Conservation (phyloP, 306 rosid genomes). For the Mucuna pruriens region DNA sequence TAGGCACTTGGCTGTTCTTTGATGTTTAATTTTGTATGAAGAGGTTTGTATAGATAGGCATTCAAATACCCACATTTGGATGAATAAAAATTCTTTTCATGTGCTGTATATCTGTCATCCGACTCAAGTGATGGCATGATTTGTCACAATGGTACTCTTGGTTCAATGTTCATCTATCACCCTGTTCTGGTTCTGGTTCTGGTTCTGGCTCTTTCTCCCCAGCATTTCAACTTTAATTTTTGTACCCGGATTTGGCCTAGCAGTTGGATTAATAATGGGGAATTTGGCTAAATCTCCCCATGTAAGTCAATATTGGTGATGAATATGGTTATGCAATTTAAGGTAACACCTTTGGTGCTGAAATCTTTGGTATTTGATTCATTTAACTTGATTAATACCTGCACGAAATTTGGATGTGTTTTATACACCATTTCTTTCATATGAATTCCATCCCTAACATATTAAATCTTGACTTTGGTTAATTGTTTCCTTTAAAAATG, state of each 20-base stretch:
- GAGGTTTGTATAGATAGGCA: slow-evolving; percentile 38
- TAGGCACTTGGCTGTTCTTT: slow-evolving; percentile 25
- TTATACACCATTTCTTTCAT: background rate
- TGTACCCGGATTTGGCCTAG: background rate
- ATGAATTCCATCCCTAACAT: background rate
- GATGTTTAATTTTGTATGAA: slow-evolving; percentile 37
- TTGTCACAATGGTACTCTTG: background rate
- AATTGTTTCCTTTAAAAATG: too few relatives aligned
- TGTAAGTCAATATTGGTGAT: background rate
- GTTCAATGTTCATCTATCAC: background rate
- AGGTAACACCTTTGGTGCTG: background rate
- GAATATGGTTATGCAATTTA: background rate
- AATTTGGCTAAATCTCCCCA: background rate
- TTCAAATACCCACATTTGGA: slow-evolving; percentile 20
- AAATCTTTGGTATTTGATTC: background rate
- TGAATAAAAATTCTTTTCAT: slow-evolving; percentile 35
- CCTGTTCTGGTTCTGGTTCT: background rate
- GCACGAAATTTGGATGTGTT: background rate
- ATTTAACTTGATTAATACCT: background rate
- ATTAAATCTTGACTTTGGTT: background rate
- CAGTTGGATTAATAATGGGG: background rate
- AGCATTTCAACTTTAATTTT: background rate
- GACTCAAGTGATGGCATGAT: background rate
- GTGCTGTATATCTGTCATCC: background rate
- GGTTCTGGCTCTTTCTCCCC: background rate